phyloP scores from a whole-genome alignment of 345 rosid species.

The Kernera saxatilis region DNA sequence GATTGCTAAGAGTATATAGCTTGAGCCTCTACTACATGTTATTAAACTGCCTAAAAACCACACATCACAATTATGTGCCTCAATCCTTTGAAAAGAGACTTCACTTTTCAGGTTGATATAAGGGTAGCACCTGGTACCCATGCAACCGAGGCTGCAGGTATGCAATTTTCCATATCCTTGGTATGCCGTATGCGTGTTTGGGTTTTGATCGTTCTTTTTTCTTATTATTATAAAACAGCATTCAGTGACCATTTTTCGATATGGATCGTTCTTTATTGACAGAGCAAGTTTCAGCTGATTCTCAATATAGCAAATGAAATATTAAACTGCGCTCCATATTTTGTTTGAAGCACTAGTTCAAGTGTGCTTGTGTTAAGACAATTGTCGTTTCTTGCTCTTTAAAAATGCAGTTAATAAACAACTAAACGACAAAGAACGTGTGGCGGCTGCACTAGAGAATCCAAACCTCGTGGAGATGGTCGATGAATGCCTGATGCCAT shows the following conservation, averaged over 20 bases:
- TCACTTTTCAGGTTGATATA: slow-evolving; percentile 65
- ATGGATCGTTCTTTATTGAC: too few species aligned
- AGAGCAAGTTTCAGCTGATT: neutral
- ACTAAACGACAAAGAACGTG: slow-evolving; percentile 87
- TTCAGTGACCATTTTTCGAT: too few species aligned
- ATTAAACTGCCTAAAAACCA: neutral
- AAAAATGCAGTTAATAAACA: slow-evolving; percentile 79
- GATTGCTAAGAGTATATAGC: neutral
- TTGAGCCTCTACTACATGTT: neutral
- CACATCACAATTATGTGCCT: neutral
- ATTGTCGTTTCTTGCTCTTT: neutral
- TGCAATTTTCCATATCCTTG: neutral
- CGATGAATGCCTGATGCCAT: slow-evolving; percentile 73
- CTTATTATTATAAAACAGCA: too few species aligned
- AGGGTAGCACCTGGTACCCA: slow-evolving; percentile 93
- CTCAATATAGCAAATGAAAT: neutral
- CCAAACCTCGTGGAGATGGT: slow-evolving; percentile 89
- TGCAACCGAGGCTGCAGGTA: slow-evolving; percentile 92
- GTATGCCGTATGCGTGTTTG: neutral
- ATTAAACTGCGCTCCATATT: neutral
- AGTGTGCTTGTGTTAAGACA: neutral
- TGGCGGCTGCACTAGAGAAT: slow-evolving; percentile 91
- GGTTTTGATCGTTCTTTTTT: neutral
- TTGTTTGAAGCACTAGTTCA: neutral
- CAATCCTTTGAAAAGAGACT: neutral